Conservation (phyloP, 768 basidiomycete species). For the Mycena chlorophos region DNA sequence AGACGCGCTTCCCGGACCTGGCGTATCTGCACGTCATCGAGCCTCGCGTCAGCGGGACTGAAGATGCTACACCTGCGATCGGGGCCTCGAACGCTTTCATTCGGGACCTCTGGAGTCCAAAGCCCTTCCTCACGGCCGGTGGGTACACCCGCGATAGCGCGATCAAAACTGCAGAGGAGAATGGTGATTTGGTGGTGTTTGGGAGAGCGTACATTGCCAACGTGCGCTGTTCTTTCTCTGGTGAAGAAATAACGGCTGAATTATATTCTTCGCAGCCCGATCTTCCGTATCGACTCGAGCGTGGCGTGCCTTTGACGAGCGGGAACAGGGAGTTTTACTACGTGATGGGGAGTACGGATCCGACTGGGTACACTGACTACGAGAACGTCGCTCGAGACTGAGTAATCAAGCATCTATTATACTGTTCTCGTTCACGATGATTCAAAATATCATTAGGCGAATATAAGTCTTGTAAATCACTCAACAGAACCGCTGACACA, state of each 20-base stretch:
- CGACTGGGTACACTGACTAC: background rate
- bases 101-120: constrained; percentile 33
- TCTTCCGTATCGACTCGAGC: background rate
- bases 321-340: background rate
- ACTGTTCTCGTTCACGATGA: no score
- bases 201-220: background rate
- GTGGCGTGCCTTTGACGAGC: background rate
- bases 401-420: no score
- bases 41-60: constrained; percentile 25
- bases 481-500: no score
- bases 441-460: no score
- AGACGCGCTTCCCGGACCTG: constrained; percentile 32
- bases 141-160: constrained; percentile 35
- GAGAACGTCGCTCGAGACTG: no score
- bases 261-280: background rate
- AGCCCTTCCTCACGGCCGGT: constrained; percentile 35
- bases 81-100: constrained; percentile 26
- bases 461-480: no score
- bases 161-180: constrained; percentile 28
- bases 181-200: background rate
- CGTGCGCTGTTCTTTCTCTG: background rate
- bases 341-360: background rate
- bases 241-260: background rate
- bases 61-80: background rate
- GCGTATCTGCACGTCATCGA: constrained; percentile 49